Conservation (phyloP, 2,329 filamentous ascomycete species). For the Fusarium mundagurra region DNA sequence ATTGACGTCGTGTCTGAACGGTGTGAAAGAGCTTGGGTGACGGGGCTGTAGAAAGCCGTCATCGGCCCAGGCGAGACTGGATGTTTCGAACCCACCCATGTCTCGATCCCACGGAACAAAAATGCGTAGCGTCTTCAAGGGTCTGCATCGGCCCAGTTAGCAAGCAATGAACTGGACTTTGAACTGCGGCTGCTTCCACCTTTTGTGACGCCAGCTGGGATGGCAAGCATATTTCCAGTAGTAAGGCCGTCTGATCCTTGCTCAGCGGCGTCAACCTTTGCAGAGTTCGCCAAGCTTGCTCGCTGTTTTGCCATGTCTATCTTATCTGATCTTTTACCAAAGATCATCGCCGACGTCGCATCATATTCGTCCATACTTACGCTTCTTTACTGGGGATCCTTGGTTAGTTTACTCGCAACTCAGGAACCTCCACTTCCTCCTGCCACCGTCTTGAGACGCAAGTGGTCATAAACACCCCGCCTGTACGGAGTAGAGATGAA, state of each 20-base stretch:
- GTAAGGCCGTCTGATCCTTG: constrained; percentile 23
- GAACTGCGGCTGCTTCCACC: neutral
- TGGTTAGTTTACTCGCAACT: constrained; percentile 12
- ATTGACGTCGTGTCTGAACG: constrained; percentile 15
- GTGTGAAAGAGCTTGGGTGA: constrained; percentile 10
- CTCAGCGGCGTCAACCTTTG: constrained; percentile 5
- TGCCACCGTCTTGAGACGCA: constrained; percentile 13
- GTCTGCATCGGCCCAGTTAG: constrained; percentile 16
- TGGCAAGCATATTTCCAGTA: constrained; percentile 15
- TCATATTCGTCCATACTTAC: constrained; percentile 16
- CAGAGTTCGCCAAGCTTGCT: constrained; percentile 11
- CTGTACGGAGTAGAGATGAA: constrained; percentile 26
- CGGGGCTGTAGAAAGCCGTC: constrained; percentile 29
- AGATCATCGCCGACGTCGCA: constrained; percentile 55
- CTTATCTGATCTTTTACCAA: constrained; percentile 41
- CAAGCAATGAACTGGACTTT: neutral
- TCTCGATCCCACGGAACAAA: constrained; percentile 18
- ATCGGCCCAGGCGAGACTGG: constrained; percentile 24
- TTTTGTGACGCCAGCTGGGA: constrained; percentile 3
- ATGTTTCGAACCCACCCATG: constrained; percentile 15
- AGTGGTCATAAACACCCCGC: constrained; percentile 22
- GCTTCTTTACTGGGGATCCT: constrained; percentile 15
- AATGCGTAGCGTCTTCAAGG: constrained; percentile 27
- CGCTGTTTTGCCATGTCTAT: constrained; percentile 18
- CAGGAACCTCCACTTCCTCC: constrained; percentile 29